Evolutionary conservation across 371 early-diverging fungal genomes (phyloP).

Genomic region (Zychaea mexicana): DNA sequence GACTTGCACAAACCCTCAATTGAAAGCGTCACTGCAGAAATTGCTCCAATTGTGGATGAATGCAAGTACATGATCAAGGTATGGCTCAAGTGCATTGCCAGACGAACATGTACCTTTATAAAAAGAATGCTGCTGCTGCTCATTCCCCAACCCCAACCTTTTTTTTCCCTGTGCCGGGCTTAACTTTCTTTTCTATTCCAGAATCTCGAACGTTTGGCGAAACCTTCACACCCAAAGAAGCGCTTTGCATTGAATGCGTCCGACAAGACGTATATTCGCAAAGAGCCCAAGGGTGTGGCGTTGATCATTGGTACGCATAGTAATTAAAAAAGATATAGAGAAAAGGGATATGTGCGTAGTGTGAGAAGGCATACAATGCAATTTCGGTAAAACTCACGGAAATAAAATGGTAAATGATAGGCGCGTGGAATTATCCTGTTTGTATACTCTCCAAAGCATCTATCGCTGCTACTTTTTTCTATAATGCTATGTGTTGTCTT

Average conservation of each 20-base stretch:
- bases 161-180: too few species aligned
- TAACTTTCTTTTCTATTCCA: neutral
- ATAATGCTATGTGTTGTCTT: neutral
- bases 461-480: neutral
- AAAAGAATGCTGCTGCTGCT: too few species aligned
- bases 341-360: too few species aligned
- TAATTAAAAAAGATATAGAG: too few species aligned
- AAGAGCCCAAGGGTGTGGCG: constrained; percentile 80
- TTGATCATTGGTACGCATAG: constrained; percentile 71
- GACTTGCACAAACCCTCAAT: constrained; percentile 68
- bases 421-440: constrained; percentile 93
- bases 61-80: constrained; percentile 59
- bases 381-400: neutral
- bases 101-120: too few species aligned
- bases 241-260: constrained; percentile 37
- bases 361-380: too few species aligned
- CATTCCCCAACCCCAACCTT: too few species aligned
- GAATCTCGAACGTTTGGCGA: constrained; percentile 36
- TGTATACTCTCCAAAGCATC: neutral
- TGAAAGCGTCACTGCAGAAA: constrained; percentile 62
- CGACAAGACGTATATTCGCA: constrained; percentile 51
- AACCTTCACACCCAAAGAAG: constrained; percentile 28
- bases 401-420: constrained; percentile 9
- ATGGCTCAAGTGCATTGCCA: neutral
- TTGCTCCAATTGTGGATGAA: constrained; percentile 67